Evolutionary conservation across 805 yeast genomes (phyloP).

Genomic region (Teunomyces kruisii): DNA sequence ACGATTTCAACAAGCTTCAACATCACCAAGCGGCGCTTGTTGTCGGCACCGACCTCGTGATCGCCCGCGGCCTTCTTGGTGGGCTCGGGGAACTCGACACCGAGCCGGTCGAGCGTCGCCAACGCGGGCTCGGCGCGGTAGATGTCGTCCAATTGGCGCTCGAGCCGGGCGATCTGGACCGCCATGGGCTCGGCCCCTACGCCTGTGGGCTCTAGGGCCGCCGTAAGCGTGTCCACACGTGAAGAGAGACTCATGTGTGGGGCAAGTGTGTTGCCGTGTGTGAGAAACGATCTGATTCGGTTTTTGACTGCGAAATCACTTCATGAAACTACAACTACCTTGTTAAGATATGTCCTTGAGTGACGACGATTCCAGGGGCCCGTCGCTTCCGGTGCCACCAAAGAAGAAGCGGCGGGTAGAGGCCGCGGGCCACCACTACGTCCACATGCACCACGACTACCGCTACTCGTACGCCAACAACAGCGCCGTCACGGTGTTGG

Average conservation of each 20-base stretch:
- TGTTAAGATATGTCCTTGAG: not conserved
- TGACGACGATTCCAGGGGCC: constrained; percentile 11
- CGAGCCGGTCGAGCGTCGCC: constrained; percentile 15
- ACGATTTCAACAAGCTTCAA: constrained; percentile 21
- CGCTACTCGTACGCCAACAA: constrained; percentile 13
- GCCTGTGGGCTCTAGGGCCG: constrained; percentile 3
- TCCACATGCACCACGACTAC: constrained; percentile 1
- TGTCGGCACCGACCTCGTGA: not conserved
- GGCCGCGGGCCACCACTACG: not conserved
- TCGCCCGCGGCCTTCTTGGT: not conserved
- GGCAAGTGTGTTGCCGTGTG: too few relatives aligned
- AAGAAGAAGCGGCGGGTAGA: not conserved
- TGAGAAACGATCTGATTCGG: not conserved
- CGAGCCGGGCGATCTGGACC: constrained; percentile 15
- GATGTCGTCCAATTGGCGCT: constrained; percentile 11
- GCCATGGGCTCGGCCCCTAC: constrained; percentile 7
- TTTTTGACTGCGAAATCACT: too few relatives aligned
- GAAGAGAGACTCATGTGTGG: not conserved
- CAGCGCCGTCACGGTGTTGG: constrained; percentile 12
- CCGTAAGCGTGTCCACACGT: constrained; percentile 9
- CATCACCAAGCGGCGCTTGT: constrained; percentile 11
- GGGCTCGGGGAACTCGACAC: constrained; percentile 13
- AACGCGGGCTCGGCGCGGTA: constrained; percentile 19
- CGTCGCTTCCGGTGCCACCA: constrained; percentile 3
- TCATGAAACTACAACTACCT: too few relatives aligned